These are phyloP conservation scores for Wickerhamiella pararugosa DNA, from an alignment of 1,139 yeast genomes.

Conservation along the genomic window DNA sequence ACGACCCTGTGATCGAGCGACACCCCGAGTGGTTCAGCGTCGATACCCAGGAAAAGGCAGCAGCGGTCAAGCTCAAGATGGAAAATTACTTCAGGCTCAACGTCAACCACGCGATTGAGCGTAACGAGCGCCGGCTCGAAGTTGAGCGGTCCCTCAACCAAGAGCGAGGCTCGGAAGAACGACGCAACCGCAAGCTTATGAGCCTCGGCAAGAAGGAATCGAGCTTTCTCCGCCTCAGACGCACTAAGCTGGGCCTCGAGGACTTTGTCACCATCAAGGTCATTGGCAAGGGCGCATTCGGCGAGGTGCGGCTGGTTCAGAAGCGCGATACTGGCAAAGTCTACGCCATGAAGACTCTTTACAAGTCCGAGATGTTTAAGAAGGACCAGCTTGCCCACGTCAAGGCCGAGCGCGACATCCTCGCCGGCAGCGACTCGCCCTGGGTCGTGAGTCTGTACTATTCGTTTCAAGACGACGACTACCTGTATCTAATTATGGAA, in stretches of 20 bases:
- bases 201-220: conserved; percentile 55
- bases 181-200: conserved; percentile 49
- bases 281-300: conserved; percentile 67
- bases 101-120: conserved; percentile 57
- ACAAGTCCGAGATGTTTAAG: conserved; percentile 58
- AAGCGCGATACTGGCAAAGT: conserved; percentile 61
- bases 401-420: conserved; percentile 59
- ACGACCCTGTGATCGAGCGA: conserved; percentile 40
- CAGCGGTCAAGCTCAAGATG: conserved; percentile 45
- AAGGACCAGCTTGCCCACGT: conserved; percentile 66
- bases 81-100: conserved; percentile 56
- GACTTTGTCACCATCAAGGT: conserved; percentile 59
- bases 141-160: conserved; percentile 41
- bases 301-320: conserved; percentile 59
- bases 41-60: conserved; percentile 45
- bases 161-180: conserved; percentile 51
- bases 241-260: conserved; percentile 47
- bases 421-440: conserved; percentile 62
- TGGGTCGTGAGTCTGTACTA: conserved; percentile 65
- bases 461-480: conserved; percentile 57
- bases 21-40: conserved; percentile 59
- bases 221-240: conserved; percentile 45
- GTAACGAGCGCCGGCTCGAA: conserved; percentile 52
- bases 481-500: conserved; percentile 58
- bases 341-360: conserved; percentile 60